phyloP scores from a whole-genome alignment of 2,329 filamentous ascomycete genomes.

The Penicillium sp. region DNA sequence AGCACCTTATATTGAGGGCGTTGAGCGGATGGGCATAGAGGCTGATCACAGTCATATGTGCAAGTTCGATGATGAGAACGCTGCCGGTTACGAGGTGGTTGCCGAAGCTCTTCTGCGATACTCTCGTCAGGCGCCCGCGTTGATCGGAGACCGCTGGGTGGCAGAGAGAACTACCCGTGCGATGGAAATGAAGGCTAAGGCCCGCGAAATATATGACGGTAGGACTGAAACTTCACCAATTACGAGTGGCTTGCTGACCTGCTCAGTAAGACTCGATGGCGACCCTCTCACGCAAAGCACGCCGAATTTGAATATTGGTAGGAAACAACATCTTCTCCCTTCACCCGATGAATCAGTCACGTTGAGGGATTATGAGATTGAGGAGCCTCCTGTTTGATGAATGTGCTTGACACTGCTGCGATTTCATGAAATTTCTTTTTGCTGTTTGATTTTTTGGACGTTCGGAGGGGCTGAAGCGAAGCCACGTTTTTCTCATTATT shows the following conservation, averaged over 20 bases:
- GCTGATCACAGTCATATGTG: slow-evolving; percentile 71
- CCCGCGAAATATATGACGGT: slow-evolving; percentile 40
- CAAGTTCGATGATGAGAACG: slow-evolving; percentile 64
- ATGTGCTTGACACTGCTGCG: background rate
- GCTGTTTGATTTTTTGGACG: background rate
- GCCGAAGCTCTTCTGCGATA: slow-evolving; percentile 50
- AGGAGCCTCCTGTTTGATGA: slow-evolving; percentile 32
- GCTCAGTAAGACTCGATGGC: slow-evolving; percentile 16
- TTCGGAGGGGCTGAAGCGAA: background rate
- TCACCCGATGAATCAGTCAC: slow-evolving; percentile 28
- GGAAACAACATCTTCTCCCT: slow-evolving; percentile 33
- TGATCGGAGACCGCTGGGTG: slow-evolving; percentile 59
- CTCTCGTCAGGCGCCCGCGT: slow-evolving; percentile 52
- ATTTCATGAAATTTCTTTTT: background rate
- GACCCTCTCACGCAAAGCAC: slow-evolving; percentile 21
- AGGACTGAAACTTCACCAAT: slow-evolving; percentile 5
- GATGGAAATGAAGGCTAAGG: slow-evolving; percentile 38
- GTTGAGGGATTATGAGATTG: slow-evolving; percentile 39
- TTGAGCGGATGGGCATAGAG: slow-evolving; percentile 72
- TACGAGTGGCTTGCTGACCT: slow-evolving; percentile 2
- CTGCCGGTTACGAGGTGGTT: slow-evolving; percentile 63
- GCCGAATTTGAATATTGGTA: slow-evolving; percentile 35
- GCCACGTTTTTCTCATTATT: background rate
- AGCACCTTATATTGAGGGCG: slow-evolving; percentile 66
- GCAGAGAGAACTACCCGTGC: slow-evolving; percentile 52